Evolutionary conservation across 2,329 filamentous ascomycete species (phyloP).

Genomic region (Tricladium varicosporioides): DNA sequence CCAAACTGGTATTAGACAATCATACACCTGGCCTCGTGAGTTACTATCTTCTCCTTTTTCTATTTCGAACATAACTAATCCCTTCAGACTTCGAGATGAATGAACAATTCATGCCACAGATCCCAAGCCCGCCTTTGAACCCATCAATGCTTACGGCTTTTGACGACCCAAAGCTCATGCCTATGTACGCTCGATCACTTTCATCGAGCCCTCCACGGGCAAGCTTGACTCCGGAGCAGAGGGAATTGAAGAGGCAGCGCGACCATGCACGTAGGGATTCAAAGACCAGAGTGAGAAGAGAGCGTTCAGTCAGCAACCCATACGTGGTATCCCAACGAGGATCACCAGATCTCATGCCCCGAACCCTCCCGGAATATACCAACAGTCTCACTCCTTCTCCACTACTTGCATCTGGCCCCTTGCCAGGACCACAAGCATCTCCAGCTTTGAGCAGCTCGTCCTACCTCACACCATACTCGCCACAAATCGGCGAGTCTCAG

Average conservation of each 20-base stretch:
- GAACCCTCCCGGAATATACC: constrained; percentile 30
- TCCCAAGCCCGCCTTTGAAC: constrained; percentile 25
- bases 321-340: constrained; percentile 31
- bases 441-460: constrained; percentile 26
- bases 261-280: constrained; percentile 58
- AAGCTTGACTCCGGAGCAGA: constrained; percentile 56
- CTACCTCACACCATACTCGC: constrained; percentile 31
- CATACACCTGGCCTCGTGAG: constrained; percentile 35
- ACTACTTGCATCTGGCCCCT: constrained; percentile 29
- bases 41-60: constrained; percentile 3
- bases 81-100: constrained; percentile 31
- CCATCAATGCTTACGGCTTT: constrained; percentile 28
- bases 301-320: constrained; percentile 33
- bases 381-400: constrained; percentile 32
- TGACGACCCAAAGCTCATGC: constrained; percentile 32
- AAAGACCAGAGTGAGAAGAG: constrained; percentile 53
- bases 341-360: constrained; percentile 34
- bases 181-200: constrained; percentile 33
- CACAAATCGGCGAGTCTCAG: constrained; percentile 24
- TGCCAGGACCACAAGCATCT: constrained; percentile 21
- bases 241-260: constrained; percentile 59
- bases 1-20: constrained; percentile 28
- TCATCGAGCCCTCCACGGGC: constrained; percentile 57
- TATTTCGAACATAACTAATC: constrained; percentile 16
- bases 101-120: constrained; percentile 30